A percentile compares a stretch with the other conserved stretches of the same genome.
Conservation (phyloP, 1,284 basidiomycete species). For the Apiotrichum veenhuisii region DNA sequence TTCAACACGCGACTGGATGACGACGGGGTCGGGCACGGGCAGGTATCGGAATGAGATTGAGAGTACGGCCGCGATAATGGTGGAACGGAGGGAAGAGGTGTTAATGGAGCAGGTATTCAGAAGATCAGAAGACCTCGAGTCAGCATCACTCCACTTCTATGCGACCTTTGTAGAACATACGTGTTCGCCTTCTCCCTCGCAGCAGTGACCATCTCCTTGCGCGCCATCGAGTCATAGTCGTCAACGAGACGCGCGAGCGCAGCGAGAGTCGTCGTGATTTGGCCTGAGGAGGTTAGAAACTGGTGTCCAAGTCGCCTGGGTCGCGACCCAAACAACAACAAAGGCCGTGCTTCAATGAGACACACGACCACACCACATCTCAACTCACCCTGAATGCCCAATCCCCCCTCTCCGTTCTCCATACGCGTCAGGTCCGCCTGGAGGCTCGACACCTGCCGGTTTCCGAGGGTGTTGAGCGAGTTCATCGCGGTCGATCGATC, state of each 20-base stretch:
- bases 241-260: constrained; percentile 88
- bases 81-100: no score
- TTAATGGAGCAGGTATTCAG: neutral
- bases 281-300: constrained; percentile 57
- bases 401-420: constrained; percentile 71
- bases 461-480: constrained; percentile 86
- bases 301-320: no score
- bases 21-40: no score
- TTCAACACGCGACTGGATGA: constrained; percentile 47
- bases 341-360: neutral
- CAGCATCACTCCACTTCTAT: neutral
- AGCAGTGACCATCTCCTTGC: constrained; percentile 85
- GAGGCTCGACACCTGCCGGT: constrained; percentile 83
- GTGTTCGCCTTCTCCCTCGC: constrained; percentile 92
- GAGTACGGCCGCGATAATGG: no score
- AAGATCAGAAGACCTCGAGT: neutral
- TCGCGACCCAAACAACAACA: no score
- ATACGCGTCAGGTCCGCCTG: constrained; percentile 79
- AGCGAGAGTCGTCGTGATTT: constrained; percentile 89
- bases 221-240: constrained; percentile 93
- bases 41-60: neutral
- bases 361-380: no score
- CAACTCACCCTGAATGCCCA: constrained; percentile 74
- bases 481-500: constrained; percentile 60
- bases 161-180: constrained; percentile 53